phyloP scores from a whole-genome alignment of 768 basidiomycete genomes.

The Mrakia blollopis region DNA sequence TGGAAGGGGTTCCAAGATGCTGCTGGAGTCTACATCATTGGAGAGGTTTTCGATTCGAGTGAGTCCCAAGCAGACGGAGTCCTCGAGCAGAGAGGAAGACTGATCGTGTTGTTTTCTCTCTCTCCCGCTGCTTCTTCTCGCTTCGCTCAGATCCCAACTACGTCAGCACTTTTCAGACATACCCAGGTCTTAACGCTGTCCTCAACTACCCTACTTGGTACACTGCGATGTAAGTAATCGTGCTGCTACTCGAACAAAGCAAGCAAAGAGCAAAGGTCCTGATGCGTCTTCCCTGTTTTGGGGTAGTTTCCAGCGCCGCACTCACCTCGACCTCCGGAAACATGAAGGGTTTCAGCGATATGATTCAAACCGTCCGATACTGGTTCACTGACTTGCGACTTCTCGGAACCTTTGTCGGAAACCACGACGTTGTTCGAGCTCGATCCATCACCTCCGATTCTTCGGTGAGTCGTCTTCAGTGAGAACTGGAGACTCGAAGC shows the following conservation, averaged over 20 bases:
- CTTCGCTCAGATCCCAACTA: neutral
- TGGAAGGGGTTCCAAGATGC: neutral
- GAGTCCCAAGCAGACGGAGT: neutral
- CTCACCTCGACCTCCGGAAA: conserved; percentile 40
- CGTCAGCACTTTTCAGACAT: neutral
- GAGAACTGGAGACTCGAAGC: no score
- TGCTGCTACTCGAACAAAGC: neutral
- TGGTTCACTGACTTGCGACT: conserved; percentile 41
- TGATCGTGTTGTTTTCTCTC: no score
- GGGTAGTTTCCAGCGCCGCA: conserved; percentile 20
- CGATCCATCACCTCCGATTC: neutral
- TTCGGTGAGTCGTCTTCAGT: neutral
- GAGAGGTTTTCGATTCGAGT: conserved; percentile 23
- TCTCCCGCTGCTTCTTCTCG: no score
- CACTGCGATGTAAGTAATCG: neutral
- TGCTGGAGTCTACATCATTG: conserved; percentile 11
- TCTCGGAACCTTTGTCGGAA: conserved; percentile 41
- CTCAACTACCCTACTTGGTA: conserved; percentile 45
- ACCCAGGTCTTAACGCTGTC: conserved; percentile 31
- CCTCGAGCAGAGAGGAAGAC: neutral
- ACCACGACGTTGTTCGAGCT: conserved; percentile 13
- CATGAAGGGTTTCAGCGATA: conserved; percentile 37
- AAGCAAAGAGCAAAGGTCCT: neutral
- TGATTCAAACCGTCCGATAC: conserved; percentile 37
- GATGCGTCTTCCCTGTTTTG: neutral